Evolutionary conservation across 495 filamentous ascomycete genomes (phyloP), one percentile per base, ranked within the genome.

Genomic region (Clavariopsis aquatica): DNA sequence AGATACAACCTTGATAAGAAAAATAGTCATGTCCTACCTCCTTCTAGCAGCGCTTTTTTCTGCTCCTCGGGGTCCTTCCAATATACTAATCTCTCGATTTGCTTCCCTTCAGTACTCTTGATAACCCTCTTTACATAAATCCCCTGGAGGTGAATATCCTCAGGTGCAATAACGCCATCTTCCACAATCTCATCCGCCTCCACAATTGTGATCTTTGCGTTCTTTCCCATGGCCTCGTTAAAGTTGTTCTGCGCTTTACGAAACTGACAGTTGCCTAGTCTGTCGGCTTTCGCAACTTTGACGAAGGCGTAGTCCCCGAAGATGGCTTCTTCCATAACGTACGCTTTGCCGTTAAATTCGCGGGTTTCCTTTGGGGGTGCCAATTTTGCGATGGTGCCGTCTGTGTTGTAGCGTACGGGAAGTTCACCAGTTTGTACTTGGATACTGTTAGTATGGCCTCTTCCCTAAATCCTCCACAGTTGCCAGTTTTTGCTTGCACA

Each of bases 231-330:
- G 49, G 87, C 90, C 28, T 90, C 91, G 76, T 96, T 96, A 83
- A 96, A 96, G 78, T 96, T 96, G 64, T 88, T 86, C 10, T 90
- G 91, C 0, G 92, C 83, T 57, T 89, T 88, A 7, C 92, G 87
- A 82, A 96, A 96, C 77, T 92, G 88, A 79, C 89, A 93, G 80
- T 96, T 96, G n/a, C 92, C 92, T 9, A 96, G 84, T 68, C 86
- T 83, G 76, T 96, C 92, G 43, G 92, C 92, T 75, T 91, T 92
- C 80, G 85, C 94, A 2, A 91, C 92, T 78, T 96, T 96, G 64
- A 96, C 85, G 69, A 96, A 95, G 34, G 92, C 92, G 70, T 91
- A 93, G 79, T 96, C 92, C 51, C 90, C 92, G 57, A 84, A 85
- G 73, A 96, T 96, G 45, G 87, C 78, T 76, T 95, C 88, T 77